A percentile compares a stretch with the other conserved stretches of the same genome.
Evolutionary conservation across 495 filamentous ascomycete genomes (phyloP).

Genomic region (Aspergillus baeticus): DNA sequence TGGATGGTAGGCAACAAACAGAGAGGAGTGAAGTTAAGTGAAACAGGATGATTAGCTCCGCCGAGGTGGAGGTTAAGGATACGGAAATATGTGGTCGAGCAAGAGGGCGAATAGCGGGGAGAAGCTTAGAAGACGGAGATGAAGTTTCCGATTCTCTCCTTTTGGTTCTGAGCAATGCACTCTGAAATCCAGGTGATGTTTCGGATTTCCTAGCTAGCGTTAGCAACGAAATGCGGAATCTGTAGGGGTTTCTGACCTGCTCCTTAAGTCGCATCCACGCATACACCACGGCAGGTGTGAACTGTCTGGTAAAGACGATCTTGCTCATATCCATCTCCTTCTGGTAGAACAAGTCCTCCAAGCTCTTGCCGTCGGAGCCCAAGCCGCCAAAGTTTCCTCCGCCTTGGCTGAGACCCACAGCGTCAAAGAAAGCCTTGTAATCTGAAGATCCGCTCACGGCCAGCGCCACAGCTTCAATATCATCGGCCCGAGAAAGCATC

Average conservation of each 20-base stretch:
- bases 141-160: conserved; percentile 97
- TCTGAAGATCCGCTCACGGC: conserved; percentile 89
- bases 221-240: conserved; percentile 14
- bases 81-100: conserved; percentile 10
- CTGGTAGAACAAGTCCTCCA: conserved; percentile 98
- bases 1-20: conserved; percentile 7
- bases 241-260: conserved; percentile 62
- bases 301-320: conserved; percentile 91
- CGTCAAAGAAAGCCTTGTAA: conserved; percentile 94
- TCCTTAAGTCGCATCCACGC: conserved; percentile 97
- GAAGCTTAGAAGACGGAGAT: conserved; percentile 83
- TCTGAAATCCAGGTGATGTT: conserved; percentile 99
- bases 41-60: conserved; percentile 25
- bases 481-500: conserved; percentile 94
- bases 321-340: conserved; percentile 99
- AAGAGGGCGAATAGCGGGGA: conserved; percentile 9
- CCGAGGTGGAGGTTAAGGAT: conserved; percentile 2
- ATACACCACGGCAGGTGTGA: conserved; percentile 92
- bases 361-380: conserved; percentile 79
- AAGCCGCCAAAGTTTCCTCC: conserved; percentile 75
- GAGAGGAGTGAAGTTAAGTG: conserved; percentile 26
- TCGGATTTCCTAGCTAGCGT: conserved; percentile 79
- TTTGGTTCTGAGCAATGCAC: conserved; percentile 99
- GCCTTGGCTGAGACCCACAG: conserved; percentile 79
- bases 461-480: conserved; percentile 87